These are phyloP conservation scores for Echria macrotheca DNA, from an alignment of 495 filamentous ascomycete species.

Conservation along the genomic window DNA sequence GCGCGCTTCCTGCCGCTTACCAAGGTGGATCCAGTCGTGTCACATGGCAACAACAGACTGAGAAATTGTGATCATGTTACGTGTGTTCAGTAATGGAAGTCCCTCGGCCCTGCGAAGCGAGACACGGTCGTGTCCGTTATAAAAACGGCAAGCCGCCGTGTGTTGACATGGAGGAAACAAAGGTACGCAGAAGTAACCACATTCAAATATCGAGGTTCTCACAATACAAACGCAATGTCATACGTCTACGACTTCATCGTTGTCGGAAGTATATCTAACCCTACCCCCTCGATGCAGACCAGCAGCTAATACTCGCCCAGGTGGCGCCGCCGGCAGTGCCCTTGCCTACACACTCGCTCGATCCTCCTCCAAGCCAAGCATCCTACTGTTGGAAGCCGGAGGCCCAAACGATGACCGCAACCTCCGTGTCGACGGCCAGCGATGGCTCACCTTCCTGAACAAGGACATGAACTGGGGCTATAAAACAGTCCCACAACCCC, in stretches of 20 bases:
- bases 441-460: conserved; percentile 47
- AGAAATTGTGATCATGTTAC: too few species aligned
- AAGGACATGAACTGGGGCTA: conserved; percentile 54
- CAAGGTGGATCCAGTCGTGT: too few species aligned
- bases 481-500: conserved; percentile 50
- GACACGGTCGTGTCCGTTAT: too few species aligned
- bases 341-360: conserved; percentile 45
- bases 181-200: too few species aligned
- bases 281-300: neutral
- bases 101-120: too few species aligned
- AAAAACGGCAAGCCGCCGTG: too few species aligned
- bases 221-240: conserved; percentile 11
- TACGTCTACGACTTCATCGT: conserved; percentile 49
- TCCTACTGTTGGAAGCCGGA: conserved; percentile 58
- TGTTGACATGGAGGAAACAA: too few species aligned
- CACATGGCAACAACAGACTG: too few species aligned
- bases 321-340: conserved; percentile 51
- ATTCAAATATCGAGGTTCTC: too few species aligned
- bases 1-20: too few species aligned
- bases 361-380: conserved; percentile 37
- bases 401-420: conserved; percentile 41
- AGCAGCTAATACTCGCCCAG: too few species aligned
- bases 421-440: conserved; percentile 46
- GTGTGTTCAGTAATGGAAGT: too few species aligned
- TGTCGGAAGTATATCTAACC: conserved; percentile 45